Evolutionary conservation across 352 stramenopile genomes (phyloP), one percentile per base, ranked within the genome.

Genomic region (Globisporangium abappressorium): DNA sequence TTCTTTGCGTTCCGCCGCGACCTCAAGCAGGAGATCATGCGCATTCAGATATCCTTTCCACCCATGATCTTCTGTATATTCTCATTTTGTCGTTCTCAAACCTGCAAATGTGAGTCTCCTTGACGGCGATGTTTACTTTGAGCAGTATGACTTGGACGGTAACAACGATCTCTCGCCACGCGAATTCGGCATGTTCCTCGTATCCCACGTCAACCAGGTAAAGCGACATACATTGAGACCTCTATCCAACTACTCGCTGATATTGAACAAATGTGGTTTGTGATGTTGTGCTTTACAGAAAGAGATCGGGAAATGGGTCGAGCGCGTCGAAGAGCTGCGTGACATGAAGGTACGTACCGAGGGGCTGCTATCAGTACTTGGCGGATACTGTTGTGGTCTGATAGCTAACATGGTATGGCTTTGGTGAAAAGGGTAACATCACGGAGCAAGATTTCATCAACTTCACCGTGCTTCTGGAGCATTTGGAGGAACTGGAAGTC

Each of bases 31-130:
- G 89, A 96, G 67, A 93, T 96, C 65, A 81, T 94, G 77, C 85
- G 82, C 73, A 92, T 95, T 89, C 85, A 95, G 79, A 94, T 94
- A 94, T 94, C 85, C 82, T 90, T 82, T 85, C 62, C 53, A 49
- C 53, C 30, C n/a, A 14, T 55, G n/a, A 22, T 15, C 24, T 60
- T 28, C 11, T 34, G 18, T 58, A 22, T 49, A 9, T 57, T 9
- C 8, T 15, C 14, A 3, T 20, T 26, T 57, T 4, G 4, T 57
- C 6, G 18, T 56, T 15, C 11, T 63, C 15, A 20, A 3, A 62
- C 8, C 2, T 18, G 24, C 14, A 34, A 36, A 43, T 15, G 22
- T 28, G 34, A 46, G 59, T 68, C 71, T 84, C 76, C 74, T 90
- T 90, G 63, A 89, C 77, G 26, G 62, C 55, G 30, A 43, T 63